A percentile compares a stretch with the other conserved stretches of the same genome.
phyloP scores from a whole-genome alignment of 1,284 basidiomycete genomes.

The Tranzscheliella williamsii region DNA sequence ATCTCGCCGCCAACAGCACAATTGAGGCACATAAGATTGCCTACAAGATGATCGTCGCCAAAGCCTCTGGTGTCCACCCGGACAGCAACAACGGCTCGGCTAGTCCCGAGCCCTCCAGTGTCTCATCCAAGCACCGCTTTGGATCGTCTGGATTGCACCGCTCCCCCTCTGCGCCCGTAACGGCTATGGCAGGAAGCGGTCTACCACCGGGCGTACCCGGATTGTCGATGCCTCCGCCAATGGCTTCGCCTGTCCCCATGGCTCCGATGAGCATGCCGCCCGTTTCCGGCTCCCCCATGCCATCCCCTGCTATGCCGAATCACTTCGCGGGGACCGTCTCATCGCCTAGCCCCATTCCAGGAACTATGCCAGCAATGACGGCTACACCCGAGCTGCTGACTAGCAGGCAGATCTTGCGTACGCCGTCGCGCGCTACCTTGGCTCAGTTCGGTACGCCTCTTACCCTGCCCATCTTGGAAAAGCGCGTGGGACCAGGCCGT shows the following conservation, averaged over 20 bases:
- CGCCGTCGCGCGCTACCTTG: too few species aligned
- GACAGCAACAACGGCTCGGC: not conserved
- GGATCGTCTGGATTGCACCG: conserved; percentile 16
- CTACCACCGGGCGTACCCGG: too few species aligned
- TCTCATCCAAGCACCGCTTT: conserved; percentile 2
- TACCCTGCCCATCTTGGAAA: conserved; percentile 14
- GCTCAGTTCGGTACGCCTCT: too few species aligned
- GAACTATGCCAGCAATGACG: not conserved
- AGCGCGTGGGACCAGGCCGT: conserved; percentile 30
- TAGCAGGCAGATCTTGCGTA: too few species aligned
- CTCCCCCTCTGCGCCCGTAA: conserved; percentile 15
- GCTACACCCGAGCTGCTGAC: too few species aligned
- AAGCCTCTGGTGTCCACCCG: conserved; percentile 6
- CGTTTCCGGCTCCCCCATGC: not conserved
- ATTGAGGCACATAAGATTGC: conserved; percentile 42
- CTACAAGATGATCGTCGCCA: conserved; percentile 33
- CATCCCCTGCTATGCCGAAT: not conserved
- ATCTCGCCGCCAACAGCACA: conserved; percentile 45
- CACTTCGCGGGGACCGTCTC: not conserved
- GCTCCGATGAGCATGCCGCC: not conserved
- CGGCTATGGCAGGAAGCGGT: too few species aligned
- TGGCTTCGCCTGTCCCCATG: conserved; percentile 6
- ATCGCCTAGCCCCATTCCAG: not conserved
- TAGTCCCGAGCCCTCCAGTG: conserved; percentile 26
- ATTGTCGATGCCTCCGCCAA: conserved; percentile 25